These are phyloP conservation scores for Domatiomyces catenatus DNA, from an alignment of 2,329 filamentous ascomycete genomes.

Conservation along the genomic window DNA sequence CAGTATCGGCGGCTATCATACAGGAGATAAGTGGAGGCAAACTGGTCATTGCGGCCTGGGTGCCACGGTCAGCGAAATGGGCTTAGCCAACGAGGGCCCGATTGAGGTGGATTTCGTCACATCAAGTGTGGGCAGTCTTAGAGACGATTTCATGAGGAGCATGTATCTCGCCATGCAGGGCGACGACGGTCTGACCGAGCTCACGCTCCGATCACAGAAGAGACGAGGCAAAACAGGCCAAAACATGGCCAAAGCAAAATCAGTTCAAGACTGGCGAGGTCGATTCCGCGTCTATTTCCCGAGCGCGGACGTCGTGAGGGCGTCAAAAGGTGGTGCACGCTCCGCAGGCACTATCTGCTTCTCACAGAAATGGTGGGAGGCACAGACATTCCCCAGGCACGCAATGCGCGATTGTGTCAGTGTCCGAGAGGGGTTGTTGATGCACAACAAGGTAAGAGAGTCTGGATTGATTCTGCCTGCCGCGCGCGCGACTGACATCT, in stretches of 20 bases:
- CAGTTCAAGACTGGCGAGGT: background rate
- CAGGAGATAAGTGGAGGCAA: conserved; percentile 26
- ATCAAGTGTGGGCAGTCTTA: conserved; percentile 68
- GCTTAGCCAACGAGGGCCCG: conserved; percentile 40
- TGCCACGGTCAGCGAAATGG: conserved; percentile 47
- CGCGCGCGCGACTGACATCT: background rate
- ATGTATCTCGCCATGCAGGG: conserved; percentile 46
- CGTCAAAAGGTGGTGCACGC: conserved; percentile 46
- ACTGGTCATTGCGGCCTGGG: conserved; percentile 65
- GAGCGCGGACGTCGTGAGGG: conserved; percentile 50
- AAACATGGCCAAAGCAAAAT: background rate
- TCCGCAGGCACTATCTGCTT: conserved; percentile 74
- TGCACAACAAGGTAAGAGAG: conserved; percentile 67
- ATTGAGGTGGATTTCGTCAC: conserved; percentile 26
- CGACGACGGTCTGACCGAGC: conserved; percentile 33
- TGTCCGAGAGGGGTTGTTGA: conserved; percentile 53
- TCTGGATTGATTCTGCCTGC: too few relatives aligned
- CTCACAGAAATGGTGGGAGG: conserved; percentile 52
- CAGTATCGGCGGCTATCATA: conserved; percentile 50
- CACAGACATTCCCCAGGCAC: conserved; percentile 52
- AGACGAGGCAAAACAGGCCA: conserved; percentile 3
- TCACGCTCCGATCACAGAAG: conserved; percentile 23
- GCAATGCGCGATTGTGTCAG: conserved; percentile 65
- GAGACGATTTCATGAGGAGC: conserved; percentile 46
- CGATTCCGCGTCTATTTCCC: conserved; percentile 59